Conservation (phyloP, 345 rosid species). For the Boechera stricta region DNA sequence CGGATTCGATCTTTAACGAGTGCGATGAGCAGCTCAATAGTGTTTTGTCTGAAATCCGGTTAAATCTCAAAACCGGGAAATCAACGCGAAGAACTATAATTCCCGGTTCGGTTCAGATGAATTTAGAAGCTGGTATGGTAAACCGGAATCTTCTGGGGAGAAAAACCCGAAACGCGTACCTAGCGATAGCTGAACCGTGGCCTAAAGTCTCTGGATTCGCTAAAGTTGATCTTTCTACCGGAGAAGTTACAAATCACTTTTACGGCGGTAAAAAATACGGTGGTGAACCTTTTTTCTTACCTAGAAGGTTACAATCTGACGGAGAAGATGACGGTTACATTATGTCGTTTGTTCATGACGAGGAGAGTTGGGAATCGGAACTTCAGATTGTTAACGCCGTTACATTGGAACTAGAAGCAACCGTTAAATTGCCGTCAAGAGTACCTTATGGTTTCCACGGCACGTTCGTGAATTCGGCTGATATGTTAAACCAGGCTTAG, state of each 20-base stretch:
- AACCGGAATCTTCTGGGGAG: constrained; percentile 79
- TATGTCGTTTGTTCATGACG: constrained; percentile 82
- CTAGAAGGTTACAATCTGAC: constrained; percentile 49
- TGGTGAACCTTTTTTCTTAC: constrained; percentile 88
- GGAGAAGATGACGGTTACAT: constrained; percentile 85
- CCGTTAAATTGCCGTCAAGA: constrained; percentile 79
- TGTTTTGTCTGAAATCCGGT: constrained; percentile 84
- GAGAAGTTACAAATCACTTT: constrained; percentile 61
- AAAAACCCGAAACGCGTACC: constrained; percentile 70
- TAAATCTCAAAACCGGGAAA: constrained; percentile 77
- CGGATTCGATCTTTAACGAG: constrained; percentile 96
- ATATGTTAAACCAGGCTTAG: constrained; percentile 71
- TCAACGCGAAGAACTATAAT: constrained; percentile 74
- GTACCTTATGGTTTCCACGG: constrained; percentile 98
- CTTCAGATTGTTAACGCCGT: constrained; percentile 77
- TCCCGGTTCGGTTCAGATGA: constrained; percentile 63
- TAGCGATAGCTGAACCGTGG: constrained; percentile 97
- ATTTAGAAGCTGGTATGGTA: constrained; percentile 98
- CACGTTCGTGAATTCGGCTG: constrained; percentile 71
- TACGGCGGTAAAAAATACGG: constrained; percentile 79
- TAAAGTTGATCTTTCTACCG: constrained; percentile 78
- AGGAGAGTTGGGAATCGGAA: constrained; percentile 79
- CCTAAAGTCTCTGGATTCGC: constrained; percentile 93
- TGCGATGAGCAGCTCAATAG: constrained; percentile 77
- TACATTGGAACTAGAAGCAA: constrained; percentile 68